Evolutionary conservation across 805 yeast species (phyloP).

Genomic region (Alloascoidea hylecoeti): DNA sequence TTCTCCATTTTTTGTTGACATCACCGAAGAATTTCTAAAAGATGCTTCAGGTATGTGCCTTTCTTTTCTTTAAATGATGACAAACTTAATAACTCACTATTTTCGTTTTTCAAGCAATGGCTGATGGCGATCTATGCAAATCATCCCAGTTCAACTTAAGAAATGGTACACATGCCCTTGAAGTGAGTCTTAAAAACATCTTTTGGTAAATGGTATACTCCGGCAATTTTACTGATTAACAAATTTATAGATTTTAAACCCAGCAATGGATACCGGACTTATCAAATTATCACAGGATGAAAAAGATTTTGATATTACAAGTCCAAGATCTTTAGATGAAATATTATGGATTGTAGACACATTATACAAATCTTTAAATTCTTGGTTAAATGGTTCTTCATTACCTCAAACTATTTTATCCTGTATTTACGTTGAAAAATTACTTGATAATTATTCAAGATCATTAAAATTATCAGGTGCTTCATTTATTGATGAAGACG

Average conservation of each 20-base stretch:
- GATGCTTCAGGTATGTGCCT: constrained; percentile 4
- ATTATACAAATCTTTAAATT: constrained; percentile 36
- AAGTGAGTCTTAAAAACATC: constrained; percentile 22
- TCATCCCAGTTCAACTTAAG: constrained; percentile 48
- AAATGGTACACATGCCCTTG: constrained; percentile 84
- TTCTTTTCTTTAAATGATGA: constrained; percentile 1
- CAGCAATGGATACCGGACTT: constrained; percentile 65
- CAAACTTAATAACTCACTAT: background rate
- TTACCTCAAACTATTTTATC: constrained; percentile 68
- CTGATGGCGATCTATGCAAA: constrained; percentile 43
- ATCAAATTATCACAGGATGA: constrained; percentile 33
- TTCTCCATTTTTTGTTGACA: constrained; percentile 4
- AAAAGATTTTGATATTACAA: constrained; percentile 27
- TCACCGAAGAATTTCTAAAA: constrained; percentile 6
- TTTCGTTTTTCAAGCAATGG: constrained; percentile 14
- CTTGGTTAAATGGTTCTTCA: constrained; percentile 70
- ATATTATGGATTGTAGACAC: constrained; percentile 39
- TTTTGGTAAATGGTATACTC: background rate
- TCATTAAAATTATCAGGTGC: constrained; percentile 8
- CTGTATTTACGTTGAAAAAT: constrained; percentile 54
- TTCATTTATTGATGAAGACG: constrained; percentile 5
- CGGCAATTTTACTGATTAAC: background rate
- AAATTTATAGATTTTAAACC: constrained; percentile 28
- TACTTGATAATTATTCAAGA: constrained; percentile 27
- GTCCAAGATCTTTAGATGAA: constrained; percentile 21